These are phyloP conservation scores for Phalaenopsis equestris DNA, from an alignment of 106 monocot species.

Conservation along the genomic window DNA sequence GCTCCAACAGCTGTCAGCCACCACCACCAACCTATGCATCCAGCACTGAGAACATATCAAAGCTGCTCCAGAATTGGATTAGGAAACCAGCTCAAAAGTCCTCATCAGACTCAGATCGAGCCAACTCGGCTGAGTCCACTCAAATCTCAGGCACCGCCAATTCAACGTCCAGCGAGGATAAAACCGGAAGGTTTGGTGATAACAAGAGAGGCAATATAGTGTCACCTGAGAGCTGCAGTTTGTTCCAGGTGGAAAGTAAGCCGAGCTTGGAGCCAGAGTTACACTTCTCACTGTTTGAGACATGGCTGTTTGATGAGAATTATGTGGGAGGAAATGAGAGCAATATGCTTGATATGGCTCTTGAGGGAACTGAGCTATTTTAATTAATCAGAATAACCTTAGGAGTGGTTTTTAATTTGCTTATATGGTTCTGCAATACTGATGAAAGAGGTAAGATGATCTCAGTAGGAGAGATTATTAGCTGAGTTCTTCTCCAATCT, in stretches of 20 bases:
- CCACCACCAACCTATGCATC: conserved; percentile 5
- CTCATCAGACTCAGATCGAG: background rate
- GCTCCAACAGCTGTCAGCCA: background rate
- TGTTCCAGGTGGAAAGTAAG: conserved; percentile 9
- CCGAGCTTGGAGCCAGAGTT: conserved; percentile 3
- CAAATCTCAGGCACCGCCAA: background rate
- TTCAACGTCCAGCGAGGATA: background rate
- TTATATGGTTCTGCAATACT: too few species aligned
- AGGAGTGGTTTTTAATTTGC: too few species aligned
- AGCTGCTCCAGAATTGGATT: conserved; percentile 8
- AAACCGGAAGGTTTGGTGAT: background rate
- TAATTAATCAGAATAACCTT: too few species aligned
- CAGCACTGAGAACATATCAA: conserved; percentile 10
- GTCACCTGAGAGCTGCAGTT: background rate
- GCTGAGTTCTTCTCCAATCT: too few species aligned
- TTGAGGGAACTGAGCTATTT: background rate
- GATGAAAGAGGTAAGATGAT: too few species aligned
- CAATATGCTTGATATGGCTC: background rate
- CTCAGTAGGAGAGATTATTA: too few species aligned
- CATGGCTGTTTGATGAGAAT: conserved; percentile 15
- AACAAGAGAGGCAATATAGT: background rate
- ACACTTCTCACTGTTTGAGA: conserved; percentile 13
- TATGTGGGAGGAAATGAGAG: background rate
- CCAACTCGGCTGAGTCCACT: too few species aligned
- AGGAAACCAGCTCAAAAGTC: background rate